phyloP scores from a whole-genome alignment of 2,329 filamentous ascomycete species.

The Xylaria digitata region DNA sequence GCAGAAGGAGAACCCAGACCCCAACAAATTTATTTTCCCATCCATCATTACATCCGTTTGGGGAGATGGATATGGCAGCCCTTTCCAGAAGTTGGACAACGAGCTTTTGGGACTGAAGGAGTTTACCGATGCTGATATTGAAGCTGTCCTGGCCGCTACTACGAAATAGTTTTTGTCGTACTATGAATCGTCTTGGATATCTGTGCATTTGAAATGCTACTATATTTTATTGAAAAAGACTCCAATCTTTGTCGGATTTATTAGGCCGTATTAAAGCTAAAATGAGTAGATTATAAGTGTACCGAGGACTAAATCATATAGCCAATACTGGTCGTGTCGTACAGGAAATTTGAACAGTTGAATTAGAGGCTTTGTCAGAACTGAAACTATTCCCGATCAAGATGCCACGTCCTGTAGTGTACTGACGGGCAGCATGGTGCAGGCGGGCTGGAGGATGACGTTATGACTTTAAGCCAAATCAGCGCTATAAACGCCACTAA shows the following conservation, averaged over 20 bases:
- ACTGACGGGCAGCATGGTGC: too few species aligned
- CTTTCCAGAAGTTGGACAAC: conserved; percentile 52
- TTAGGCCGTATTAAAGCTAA: neutral
- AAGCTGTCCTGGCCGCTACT: conserved; percentile 35
- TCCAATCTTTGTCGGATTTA: too few species aligned
- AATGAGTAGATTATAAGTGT: neutral
- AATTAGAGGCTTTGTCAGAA: neutral
- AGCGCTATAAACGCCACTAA: conserved; percentile 7
- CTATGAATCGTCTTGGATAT: neutral
- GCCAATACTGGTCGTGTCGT: neutral
- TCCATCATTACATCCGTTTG: conserved; percentile 50
- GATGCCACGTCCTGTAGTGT: neutral
- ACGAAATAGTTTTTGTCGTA: conserved; percentile 13
- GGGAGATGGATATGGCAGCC: conserved; percentile 49
- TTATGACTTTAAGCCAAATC: conserved; percentile 8
- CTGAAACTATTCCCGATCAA: neutral
- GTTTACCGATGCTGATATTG: conserved; percentile 51
- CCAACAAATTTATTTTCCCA: conserved; percentile 42
- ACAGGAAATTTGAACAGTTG: neutral
- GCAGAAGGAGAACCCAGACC: conserved; percentile 46
- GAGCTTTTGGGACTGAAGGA: conserved; percentile 53
- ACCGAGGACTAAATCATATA: neutral
- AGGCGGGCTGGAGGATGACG: conserved; percentile 24
- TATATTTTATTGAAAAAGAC: neutral
- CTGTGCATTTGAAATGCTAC: neutral